Percentiles rank a stretch among this genome's conserved stretches.
These are phyloP conservation scores for Pichia scutulata DNA, from an alignment of 805 yeast genomes.

Conservation along the genomic window DNA sequence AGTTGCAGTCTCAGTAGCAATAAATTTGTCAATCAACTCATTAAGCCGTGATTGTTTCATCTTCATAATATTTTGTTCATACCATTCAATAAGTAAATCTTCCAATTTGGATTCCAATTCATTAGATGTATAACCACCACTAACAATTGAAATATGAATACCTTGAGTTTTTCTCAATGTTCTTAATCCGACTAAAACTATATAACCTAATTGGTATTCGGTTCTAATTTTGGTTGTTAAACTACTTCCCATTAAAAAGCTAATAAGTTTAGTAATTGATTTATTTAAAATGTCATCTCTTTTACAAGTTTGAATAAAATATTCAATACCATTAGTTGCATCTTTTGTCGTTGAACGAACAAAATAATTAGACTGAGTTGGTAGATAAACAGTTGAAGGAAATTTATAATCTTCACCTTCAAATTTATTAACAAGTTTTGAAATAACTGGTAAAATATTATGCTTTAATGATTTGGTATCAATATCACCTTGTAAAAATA, in stretches of 20 bases:
- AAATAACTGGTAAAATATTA: slow-evolving; percentile 10
- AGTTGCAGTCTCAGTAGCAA: slow-evolving; percentile 19
- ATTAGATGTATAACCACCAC: slow-evolving; percentile 37
- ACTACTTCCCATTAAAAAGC: slow-evolving; percentile 38
- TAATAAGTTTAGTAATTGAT: slow-evolving; percentile 39
- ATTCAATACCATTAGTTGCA: slow-evolving; percentile 43
- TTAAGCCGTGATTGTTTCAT: slow-evolving; percentile 32
- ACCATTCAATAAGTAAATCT: slow-evolving; percentile 38
- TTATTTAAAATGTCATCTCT: slow-evolving; percentile 30
- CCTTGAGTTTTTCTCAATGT: slow-evolving; percentile 47
- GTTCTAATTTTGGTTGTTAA: slow-evolving; percentile 43
- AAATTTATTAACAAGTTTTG: slow-evolving; percentile 10
- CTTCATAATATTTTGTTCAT: slow-evolving; percentile 20
- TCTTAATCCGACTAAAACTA: slow-evolving; percentile 50
- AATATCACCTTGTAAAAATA: slow-evolving; percentile 47
- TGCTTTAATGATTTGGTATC: neutral
- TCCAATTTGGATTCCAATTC: slow-evolving; percentile 40
- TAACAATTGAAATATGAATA: slow-evolving; percentile 48
- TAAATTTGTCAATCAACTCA: slow-evolving; percentile 31
- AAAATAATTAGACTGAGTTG: slow-evolving; percentile 30
- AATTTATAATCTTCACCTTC: slow-evolving; percentile 9
- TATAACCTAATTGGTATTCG: slow-evolving; percentile 55
- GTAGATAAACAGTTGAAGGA: slow-evolving; percentile 35
- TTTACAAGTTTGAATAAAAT: slow-evolving; percentile 51
- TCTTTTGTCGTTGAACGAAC: slow-evolving; percentile 36